Base-by-base conservation (phyloP, 2,329 filamentous ascomycete species). In the Mollisiaceae sp. region DNA sequence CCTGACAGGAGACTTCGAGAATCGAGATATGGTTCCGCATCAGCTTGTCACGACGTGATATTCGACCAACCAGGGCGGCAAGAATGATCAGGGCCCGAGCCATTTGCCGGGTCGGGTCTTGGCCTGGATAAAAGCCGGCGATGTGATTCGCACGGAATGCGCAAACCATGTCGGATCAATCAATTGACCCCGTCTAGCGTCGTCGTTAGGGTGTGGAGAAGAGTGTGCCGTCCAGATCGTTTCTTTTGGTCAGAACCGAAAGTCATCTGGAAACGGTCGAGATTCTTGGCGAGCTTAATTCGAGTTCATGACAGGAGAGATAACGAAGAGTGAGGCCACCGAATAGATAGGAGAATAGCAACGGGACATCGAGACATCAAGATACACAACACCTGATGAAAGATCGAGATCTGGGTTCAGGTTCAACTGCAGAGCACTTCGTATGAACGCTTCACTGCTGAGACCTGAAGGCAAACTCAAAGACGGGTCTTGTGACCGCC, bases 191-290 rank as follows among this genome's bases (percentile, higher is more conserved):
- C 35, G 50, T 36, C 35, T 60, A 60, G 58, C 41, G 58, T 32
- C 15, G 9, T 43, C 41, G 12, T 60, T 60, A 22, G 24, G 50
- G 27, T 60, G 58, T 60, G 58, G 58, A 60, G 58, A 60, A 60
- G 38, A 15, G 45, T 2, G 41, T 41, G 20, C 32, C 24, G 24
- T 12, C 11, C 20, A 47, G 27, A 27, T 50, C 43, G 27, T 47
- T 60, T 38, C 41, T 12, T 36, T 47, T 32, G 32, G 35, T 20
- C 38, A 45, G 36, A 45, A 41, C 20, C n/a, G 8, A 45, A 11
- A 24, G 57, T 35, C 24, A 35, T 3, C 50, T 3, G 8, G 4
- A 14, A 54, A 27, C 24, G 50, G 50, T 54, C 50, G 45, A 50
- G 45, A 24, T 50, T 24, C 15, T 55, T 35, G 52, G 52, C 15